phyloP scores from a whole-genome alignment of 108 stramenopile species.

The Nitzschia putrida region DNA sequence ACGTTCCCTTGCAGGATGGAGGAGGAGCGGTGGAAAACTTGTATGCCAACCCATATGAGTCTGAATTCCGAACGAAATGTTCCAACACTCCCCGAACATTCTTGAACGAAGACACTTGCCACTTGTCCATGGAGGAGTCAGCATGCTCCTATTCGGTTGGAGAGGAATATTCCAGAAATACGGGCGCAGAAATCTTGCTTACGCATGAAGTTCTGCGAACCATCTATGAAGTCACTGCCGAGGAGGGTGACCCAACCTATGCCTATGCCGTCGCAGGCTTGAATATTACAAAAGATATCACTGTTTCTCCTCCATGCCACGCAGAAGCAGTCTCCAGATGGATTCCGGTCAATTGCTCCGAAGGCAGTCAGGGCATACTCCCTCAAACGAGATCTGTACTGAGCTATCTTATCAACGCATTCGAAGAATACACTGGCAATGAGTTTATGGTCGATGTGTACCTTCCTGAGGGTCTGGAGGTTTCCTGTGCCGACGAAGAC shows the following conservation, averaged over 20 bases:
- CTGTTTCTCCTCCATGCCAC: no score
- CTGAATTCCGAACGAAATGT: constrained; percentile 31
- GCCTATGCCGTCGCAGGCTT: not conserved
- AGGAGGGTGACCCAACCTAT: not conserved
- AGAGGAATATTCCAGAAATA: not conserved
- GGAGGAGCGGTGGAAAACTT: constrained; percentile 35
- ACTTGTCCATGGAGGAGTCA: constrained; percentile 17
- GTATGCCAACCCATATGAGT: constrained; percentile 9
- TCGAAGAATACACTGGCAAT: no score
- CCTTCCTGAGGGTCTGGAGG: no score
- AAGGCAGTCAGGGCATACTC: no score
- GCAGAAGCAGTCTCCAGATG: no score
- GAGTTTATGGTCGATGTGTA: no score
- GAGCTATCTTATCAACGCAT: no score
- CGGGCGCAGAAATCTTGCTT: not conserved
- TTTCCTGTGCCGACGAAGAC: no score
- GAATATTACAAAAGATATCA: not conserved
- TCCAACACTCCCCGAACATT: constrained; percentile 50
- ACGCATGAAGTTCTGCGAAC: not conserved
- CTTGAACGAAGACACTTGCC: constrained; percentile 60
- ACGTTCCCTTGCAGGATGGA: constrained; percentile 54
- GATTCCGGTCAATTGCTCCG: no score
- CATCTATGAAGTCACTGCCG: not conserved
- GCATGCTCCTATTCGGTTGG: constrained; percentile 40
- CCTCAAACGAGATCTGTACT: no score